phyloP scores from a whole-genome alignment of 495 filamentous ascomycete species.

The Hypoxylon intermedium region DNA sequence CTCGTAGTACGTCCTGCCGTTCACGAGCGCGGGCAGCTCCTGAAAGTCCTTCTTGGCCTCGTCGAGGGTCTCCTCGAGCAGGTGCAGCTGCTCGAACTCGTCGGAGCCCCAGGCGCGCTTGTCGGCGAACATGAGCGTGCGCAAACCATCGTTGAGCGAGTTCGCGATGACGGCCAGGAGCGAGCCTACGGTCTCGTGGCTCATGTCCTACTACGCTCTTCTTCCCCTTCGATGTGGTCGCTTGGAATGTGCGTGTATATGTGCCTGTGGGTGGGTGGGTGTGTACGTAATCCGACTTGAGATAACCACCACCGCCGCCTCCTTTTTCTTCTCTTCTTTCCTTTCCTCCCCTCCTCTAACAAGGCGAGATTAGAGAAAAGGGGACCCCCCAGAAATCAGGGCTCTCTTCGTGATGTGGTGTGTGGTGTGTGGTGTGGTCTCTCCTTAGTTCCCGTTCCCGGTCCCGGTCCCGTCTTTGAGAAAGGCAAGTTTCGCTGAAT shows the following conservation, averaged over 20 bases:
- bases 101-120: constrained; percentile 58
- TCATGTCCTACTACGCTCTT: constrained; percentile 37
- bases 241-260: background rate
- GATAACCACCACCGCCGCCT: constrained; percentile 5
- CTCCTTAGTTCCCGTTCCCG: too few species aligned
- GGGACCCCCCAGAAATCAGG: background rate
- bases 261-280: too few species aligned
- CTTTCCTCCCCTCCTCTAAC: constrained; percentile 17
- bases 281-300: background rate
- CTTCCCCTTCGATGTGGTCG: background rate
- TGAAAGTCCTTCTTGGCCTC: constrained; percentile 61
- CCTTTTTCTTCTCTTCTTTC: constrained; percentile 14
- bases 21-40: constrained; percentile 53
- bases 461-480: too few species aligned
- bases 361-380: constrained; percentile 2
- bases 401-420: background rate
- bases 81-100: constrained; percentile 57
- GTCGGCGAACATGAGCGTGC: constrained; percentile 58
- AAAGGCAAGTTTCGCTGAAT: too few species aligned
- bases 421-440: too few species aligned
- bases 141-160: constrained; percentile 51
- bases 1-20: constrained; percentile 57
- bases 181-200: constrained; percentile 55
- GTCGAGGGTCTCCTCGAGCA: constrained; percentile 55
- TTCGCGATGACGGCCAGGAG: constrained; percentile 57